Evolutionary conservation across 106 monocot species (phyloP).

Genomic region (Apostasia ramifera): DNA sequence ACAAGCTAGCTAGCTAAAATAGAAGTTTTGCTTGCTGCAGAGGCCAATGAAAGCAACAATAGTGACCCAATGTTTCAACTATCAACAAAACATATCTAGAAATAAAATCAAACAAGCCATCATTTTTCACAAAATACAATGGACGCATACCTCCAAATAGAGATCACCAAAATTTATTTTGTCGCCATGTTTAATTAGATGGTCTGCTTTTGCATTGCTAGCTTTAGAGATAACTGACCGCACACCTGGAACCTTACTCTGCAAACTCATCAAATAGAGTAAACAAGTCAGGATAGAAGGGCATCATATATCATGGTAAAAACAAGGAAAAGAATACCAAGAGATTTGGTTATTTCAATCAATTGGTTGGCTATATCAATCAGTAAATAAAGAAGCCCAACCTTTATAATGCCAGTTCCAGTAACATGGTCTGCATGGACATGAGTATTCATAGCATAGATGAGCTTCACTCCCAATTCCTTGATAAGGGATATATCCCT

Average conservation of each 20-base stretch:
- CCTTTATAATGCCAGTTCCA: constrained; percentile 93
- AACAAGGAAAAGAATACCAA: neutral
- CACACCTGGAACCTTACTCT: constrained; percentile 68
- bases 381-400: constrained; percentile 5
- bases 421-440: constrained; percentile 96
- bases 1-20: too few relatives aligned
- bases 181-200: constrained; percentile 60
- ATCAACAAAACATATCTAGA: neutral
- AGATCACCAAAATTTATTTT: constrained; percentile 78
- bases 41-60: too few relatives aligned
- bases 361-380: neutral
- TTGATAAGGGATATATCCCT: constrained; percentile 80
- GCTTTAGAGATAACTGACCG: constrained; percentile 76
- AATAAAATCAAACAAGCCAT: neutral
- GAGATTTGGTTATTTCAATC: neutral
- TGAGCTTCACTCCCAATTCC: constrained; percentile 76
- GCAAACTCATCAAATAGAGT: constrained; percentile 17
- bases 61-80: too few relatives aligned
- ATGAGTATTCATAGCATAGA: constrained; percentile 97
- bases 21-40: too few relatives aligned
- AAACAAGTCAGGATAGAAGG: neutral
- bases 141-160: constrained; percentile 61
- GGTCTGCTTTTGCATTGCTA: constrained; percentile 80
- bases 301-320: neutral
- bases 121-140: neutral